Evolutionary conservation across 352 stramenopile genomes (phyloP), one percentile per base, ranked within the genome.

Genomic region (Phytophthora melonis): DNA sequence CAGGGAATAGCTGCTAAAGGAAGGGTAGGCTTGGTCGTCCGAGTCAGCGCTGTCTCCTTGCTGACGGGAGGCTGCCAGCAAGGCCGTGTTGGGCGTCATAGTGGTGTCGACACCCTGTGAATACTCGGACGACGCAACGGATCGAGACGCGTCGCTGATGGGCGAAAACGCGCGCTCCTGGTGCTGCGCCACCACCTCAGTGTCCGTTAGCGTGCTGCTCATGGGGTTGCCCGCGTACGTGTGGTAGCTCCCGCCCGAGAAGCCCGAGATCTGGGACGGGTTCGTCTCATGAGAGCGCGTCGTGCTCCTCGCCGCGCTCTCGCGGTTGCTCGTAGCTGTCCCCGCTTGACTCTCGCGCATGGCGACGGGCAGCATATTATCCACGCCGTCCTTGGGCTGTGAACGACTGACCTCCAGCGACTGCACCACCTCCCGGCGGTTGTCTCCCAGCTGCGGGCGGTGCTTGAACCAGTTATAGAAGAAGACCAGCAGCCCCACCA

Each of bases 391-490:
- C 56, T 82, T 74, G 30, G 65, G 52, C 69, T 87, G 72, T n/a
- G 69, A 74, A 66, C 68, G 63, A 69, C 72, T 70, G 30, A 50
- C 34, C 66, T 82, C n/a, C 43, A 77, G 34, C 18, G 72, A 57
- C 13, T 77, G 72, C 5, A 74, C 75, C 36, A 86, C 61, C 43
- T 79, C 58, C 43, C 58, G 55, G 65, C 78, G 80, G 43, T 81
- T 79, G 57, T 77, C 75, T 18, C 75, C 72, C 13, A 56, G 67
- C 16, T 50, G 55, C 2, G 83, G 81, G 3, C 81, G 85, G 53
- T 90, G 47, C 43, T 80, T 81, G 50, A 85, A 87, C 80, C 80
- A 92, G 50, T 84, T 87, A 43, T 84, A 53, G 3, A 78, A 27
- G 41, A 92, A 89, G 6, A 82, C 50, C 21, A 82, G 47, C 19